These are phyloP conservation scores for Puccinia novopanici DNA, from an alignment of 1,284 basidiomycete genomes.

Conservation along the genomic window DNA sequence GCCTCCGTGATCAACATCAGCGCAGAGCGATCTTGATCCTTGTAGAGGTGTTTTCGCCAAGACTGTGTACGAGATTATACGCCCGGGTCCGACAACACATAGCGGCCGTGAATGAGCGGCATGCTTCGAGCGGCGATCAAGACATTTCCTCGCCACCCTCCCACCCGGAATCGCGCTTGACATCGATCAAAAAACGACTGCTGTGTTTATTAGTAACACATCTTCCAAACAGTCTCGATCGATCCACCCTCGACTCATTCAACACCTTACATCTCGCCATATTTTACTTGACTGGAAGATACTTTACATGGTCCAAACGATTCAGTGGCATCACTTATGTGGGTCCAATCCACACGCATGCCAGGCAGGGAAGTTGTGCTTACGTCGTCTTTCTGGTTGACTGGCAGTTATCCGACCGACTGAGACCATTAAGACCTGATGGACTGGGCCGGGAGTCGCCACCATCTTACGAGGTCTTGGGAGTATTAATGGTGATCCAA, in stretches of 20 bases:
- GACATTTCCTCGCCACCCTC: slow-evolving; percentile 43
- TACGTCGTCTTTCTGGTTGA: neutral
- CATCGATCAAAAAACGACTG: slow-evolving; percentile 15
- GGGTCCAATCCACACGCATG: neutral
- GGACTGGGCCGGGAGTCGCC: slow-evolving; percentile 31
- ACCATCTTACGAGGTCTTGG: slow-evolving; percentile 44
- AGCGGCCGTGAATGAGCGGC: slow-evolving; percentile 16
- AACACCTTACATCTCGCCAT: slow-evolving; percentile 59
- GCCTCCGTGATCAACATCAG: too few species aligned
- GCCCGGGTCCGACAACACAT: slow-evolving; percentile 24
- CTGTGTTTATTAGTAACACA: slow-evolving; percentile 21
- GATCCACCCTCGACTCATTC: slow-evolving; percentile 58
- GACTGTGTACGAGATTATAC: slow-evolving; percentile 21
- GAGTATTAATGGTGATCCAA: slow-evolving; percentile 42
- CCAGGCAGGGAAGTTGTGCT: neutral
- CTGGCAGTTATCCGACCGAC: slow-evolving; percentile 31
- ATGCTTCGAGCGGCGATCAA: slow-evolving; percentile 1
- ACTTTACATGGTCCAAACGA: slow-evolving; percentile 60
- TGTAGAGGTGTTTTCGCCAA: slow-evolving; percentile 27
- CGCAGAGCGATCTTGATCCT: slow-evolving; percentile 30
- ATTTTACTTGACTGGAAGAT: slow-evolving; percentile 60
- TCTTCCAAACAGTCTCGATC: slow-evolving; percentile 54
- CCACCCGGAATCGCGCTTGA: slow-evolving; percentile 11
- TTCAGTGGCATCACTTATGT: slow-evolving; percentile 58
- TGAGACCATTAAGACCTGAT: slow-evolving; percentile 33